Evolutionary conservation across 1,284 basidiomycete species (phyloP).

Genomic region (Ganoderma boninense): DNA sequence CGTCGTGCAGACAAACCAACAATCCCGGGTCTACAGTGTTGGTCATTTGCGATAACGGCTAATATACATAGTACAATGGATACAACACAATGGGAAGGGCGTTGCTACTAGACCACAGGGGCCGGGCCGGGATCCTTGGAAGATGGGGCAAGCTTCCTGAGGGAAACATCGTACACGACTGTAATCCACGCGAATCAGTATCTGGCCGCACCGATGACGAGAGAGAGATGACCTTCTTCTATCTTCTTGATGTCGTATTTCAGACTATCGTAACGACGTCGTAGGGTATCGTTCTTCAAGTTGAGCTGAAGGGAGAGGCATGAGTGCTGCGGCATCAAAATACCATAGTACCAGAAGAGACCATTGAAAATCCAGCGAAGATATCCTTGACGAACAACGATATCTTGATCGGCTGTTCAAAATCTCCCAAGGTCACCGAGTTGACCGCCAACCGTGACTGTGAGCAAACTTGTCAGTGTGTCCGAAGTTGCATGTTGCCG

Average conservation of each 20-base stretch:
- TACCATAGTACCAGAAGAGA: constrained; percentile 39
- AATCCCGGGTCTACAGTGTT: not conserved
- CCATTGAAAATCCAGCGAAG: constrained; percentile 86
- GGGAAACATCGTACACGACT: constrained; percentile 88
- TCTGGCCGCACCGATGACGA: not conserved
- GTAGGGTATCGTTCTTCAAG: constrained; percentile 84
- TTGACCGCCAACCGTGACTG: constrained; percentile 87
- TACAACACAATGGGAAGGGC: not conserved
- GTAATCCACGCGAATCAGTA: not conserved
- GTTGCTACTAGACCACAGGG: not conserved
- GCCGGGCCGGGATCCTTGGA: constrained; percentile 6
- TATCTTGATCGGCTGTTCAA: constrained; percentile 81
- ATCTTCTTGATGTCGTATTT: constrained; percentile 93
- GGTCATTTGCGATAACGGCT: not conserved
- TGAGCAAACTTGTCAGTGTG: not conserved
- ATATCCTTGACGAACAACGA: constrained; percentile 85
- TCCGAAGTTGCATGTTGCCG: too few species aligned
- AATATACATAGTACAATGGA: not conserved
- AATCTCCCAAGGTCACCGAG: constrained; percentile 83
- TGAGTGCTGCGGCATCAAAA: not conserved
- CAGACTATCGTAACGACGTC: constrained; percentile 82
- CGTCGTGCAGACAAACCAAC: too few species aligned
- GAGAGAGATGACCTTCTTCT: constrained; percentile 71
- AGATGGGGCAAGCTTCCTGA: constrained; percentile 67
- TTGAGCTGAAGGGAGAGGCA: constrained; percentile 64